Percentiles rank a stretch among this genome's conserved stretches.
These are phyloP conservation scores for Phytophthora vignae DNA, from an alignment of 352 stramenopile genomes.

Conservation along the genomic window DNA sequence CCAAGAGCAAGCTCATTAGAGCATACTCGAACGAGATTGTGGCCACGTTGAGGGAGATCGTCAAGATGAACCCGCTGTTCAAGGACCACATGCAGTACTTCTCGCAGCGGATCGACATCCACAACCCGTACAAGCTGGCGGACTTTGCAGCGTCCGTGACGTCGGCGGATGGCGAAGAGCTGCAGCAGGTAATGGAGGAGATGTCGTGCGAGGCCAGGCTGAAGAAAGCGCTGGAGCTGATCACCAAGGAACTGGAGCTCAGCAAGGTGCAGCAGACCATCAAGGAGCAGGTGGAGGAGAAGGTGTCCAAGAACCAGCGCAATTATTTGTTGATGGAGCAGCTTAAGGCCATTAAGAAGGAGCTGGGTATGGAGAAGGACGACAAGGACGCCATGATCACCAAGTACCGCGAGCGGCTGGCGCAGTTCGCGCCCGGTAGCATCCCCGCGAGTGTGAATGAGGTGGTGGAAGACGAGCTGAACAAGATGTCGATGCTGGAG, in stretches of 20 bases:
- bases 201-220: conserved; percentile 95
- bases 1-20: conserved; percentile 91
- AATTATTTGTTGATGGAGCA: conserved; percentile 99
- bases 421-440: conserved; percentile 57
- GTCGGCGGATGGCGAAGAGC: conserved; percentile 93
- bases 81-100: conserved; percentile 99
- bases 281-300: conserved; percentile 91
- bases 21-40: conserved; percentile 99
- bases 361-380: conserved; percentile 99
- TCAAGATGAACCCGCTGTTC: conserved; percentile 97
- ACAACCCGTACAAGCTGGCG: conserved; percentile 98
- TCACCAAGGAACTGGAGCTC: conserved; percentile 97
- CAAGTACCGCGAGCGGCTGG: conserved; percentile 95
- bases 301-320: conserved; percentile 97
- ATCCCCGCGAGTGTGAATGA: conserved; percentile 88
- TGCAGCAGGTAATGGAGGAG: conserved; percentile 96
- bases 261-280: conserved; percentile 98
- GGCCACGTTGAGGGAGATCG: conserved; percentile 95
- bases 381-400: conserved; percentile 98
- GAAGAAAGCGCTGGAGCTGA: conserved; percentile 96
- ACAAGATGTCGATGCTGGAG: conserved; percentile 97
- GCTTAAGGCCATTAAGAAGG: conserved; percentile 99
- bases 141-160: conserved; percentile 97
- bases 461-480: conserved; percentile 98
- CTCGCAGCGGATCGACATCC: conserved; percentile 93